A percentile compares a stretch with the other conserved stretches of the same genome.
Conservation (phyloP, 176 grass and related monocot species). For the sorghum (Sorghum bicolor) region Sorghum_bicolor_NCBIv3 NC_012873.2:3455501-3456000, state of each 20-base stretch:
- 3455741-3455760: neutral
- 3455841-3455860: neutral
- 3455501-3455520: neutral
- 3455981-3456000: slow-evolving; percentile 10
- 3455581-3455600: neutral
- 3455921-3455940: slow-evolving; percentile 29
- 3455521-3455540: neutral
- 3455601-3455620: neutral
- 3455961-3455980: slow-evolving; percentile 10
- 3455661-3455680: neutral
- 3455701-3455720: neutral
- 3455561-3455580: neutral
- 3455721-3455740: neutral
- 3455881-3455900: slow-evolving; percentile 29
- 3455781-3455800: neutral
- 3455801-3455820: neutral
- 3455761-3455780: neutral
- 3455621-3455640: neutral
- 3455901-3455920: slow-evolving; percentile 35
- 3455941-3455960: slow-evolving; percentile 33
- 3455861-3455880: slow-evolving; percentile 43
- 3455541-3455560: neutral
- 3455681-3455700: neutral
- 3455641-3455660: neutral
- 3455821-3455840: neutral